phyloP scores from a whole-genome alignment of 805 yeast species.

The Teunomyces atbi region DNA sequence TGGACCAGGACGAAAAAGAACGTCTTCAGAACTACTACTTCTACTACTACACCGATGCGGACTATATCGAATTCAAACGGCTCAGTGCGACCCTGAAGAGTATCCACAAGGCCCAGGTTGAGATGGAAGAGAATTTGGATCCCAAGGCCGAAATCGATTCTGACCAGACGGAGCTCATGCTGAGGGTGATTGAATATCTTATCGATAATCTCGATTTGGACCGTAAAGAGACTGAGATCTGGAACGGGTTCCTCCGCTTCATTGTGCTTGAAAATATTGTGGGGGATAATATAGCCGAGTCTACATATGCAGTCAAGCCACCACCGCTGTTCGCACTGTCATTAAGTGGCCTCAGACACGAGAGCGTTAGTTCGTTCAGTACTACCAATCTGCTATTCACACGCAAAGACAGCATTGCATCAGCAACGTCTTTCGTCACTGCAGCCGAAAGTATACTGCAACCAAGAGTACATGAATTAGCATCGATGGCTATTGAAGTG shows the following conservation, averaged over 20 bases:
- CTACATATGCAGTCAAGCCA: not conserved
- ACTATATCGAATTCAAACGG: conserved; percentile 8
- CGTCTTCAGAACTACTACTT: conserved; percentile 13
- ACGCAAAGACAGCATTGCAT: conserved; percentile 5
- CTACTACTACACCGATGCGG: conserved; percentile 21
- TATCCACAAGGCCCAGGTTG: not conserved
- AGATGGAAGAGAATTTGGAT: conserved; percentile 1
- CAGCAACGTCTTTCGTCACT: conserved; percentile 4
- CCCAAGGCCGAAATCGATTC: not conserved
- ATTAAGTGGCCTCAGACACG: conserved; percentile 4
- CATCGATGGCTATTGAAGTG: not conserved
- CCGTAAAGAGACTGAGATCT: not conserved
- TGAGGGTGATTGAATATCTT: not conserved
- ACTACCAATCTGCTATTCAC: conserved; percentile 7
- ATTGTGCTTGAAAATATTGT: conserved; percentile 1
- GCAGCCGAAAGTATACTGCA: not conserved
- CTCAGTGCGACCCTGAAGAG: not conserved
- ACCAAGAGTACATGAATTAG: not conserved
- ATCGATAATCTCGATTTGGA: not conserved
- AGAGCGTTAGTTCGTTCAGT: conserved; percentile 7
- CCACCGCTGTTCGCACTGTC: not conserved
- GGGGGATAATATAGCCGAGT: not conserved
- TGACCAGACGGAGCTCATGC: not conserved
- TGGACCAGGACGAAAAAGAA: conserved; percentile 6
- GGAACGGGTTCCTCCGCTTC: not conserved